Base-by-base conservation (phyloP, 1,284 basidiomycete species). In the Pterulicium gracile region DNA sequence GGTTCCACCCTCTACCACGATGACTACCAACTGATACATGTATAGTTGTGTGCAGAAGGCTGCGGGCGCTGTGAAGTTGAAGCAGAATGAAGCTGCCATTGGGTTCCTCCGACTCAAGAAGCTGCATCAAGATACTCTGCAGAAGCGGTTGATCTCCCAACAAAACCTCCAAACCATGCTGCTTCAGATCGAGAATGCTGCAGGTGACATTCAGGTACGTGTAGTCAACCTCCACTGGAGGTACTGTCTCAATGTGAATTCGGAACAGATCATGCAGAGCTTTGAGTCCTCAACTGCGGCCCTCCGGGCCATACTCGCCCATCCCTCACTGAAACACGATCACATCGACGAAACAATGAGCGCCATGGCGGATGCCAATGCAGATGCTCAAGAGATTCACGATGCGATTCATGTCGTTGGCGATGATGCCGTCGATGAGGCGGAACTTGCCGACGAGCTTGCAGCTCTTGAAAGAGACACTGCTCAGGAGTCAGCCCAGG, bases 261-360 rank as follows among this genome's bases (percentile, higher is more conserved):
- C 22, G 22, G 18, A 40, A 7, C 57, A 94, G 86, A 87, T 97
- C 46, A 81, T 97, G 77, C 77, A 77, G 52, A 78, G 82, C 0
- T 97, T 95, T 59, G 77, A 88, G 59, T 79, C 80, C 1, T 92
- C 90, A 1, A 81, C 88, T 0, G 62, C 73, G 1, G 90, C 91
- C 0, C 71, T 98, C 5, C 75, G 76, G 10, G 62, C 73, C 0
- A 77, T 97, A 35, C 77, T 97, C 2, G 67, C 80, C 1, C 80
- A 94, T 54, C 89, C 91, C 0, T 80, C 80, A 0, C 69, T 98
- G 12, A 79, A 85, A 51, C 73, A 77, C 3, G 84, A 84, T 15
- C 75, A 75, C 43, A 79, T 97, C 44, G 88, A 95, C 43, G 70
- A 77, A 52, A 94, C 90, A 1, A 83, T 96, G 75, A 88, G 93